Evolutionary conservation across 257 asterid genomes (phyloP), one percentile per base, ranked within the genome.

Genomic region (Nicotiana tomentosiformis): DNA sequence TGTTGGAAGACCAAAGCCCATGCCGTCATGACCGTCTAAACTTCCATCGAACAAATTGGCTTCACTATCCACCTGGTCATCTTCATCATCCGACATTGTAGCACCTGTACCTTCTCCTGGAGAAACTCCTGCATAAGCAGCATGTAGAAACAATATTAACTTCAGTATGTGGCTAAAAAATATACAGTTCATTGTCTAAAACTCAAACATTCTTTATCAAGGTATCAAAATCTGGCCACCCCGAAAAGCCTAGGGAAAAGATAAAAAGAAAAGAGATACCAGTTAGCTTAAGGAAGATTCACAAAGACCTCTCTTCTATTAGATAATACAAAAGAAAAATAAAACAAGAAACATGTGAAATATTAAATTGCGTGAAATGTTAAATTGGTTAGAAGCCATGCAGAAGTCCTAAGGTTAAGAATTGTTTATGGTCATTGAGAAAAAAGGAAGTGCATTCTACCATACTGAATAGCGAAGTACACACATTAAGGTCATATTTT

Each of bases 101-200:
- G 90, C 89, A 1, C 92, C 91, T 26, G 91, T 90, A 43, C 94
- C 94, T 84, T 90, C 92, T 72, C 92, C 92, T 26, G 90, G 94
- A 46, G 94, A 88, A 56, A 88, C 89, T 51, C 94, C 94, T 90
- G 86, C 49, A 61, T 72, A 82, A 37, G 15, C 55, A 66, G 83
- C 30, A 35, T 53, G 37, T 32, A 82, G 76, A 78, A 14, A 16
- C 33, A 80, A 26, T 66, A 62, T 83, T 46, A 69, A 56, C 77
- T 69, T 78, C 46, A 29, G 35, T 51, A 10, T 4, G 5, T 14
- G 33, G 29, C 10, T 29, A 23, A 49, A 51, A 29, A n/a, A 3
- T 20, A n/a, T 16, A 37, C 11, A 20, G 80, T 60, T 53, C 58
- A 14, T 53, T 3, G 5, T 53, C 5, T 2, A 53, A 51, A 53